Conservation (phyloP, 2,329 filamentous ascomycete species). For the Penicillium sp. region DNA sequence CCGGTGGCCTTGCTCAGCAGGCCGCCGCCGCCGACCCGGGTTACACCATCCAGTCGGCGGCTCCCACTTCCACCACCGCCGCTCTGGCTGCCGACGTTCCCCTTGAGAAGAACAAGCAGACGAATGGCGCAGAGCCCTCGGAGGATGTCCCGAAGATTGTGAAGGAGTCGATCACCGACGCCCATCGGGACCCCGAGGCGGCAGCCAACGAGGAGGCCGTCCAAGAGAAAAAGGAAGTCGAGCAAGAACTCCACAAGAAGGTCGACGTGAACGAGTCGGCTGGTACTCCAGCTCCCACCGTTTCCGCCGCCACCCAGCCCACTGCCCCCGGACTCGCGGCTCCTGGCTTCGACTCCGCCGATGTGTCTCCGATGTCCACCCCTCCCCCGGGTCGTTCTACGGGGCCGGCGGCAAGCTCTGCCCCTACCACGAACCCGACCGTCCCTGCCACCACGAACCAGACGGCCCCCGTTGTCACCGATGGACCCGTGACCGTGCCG, state of each 20-base stretch:
- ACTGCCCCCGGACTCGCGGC: constrained; percentile 34
- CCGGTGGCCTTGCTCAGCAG: constrained; percentile 22
- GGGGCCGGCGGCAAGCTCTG: constrained; percentile 10
- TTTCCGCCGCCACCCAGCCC: constrained; percentile 38
- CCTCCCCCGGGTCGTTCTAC: constrained; percentile 21
- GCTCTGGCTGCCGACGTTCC: constrained; percentile 46
- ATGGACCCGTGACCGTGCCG: constrained; percentile 14
- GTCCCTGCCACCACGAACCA: constrained; percentile 7
- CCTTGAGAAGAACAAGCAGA: constrained; percentile 36
- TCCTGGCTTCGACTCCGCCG: constrained; percentile 20
- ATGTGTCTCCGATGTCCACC: constrained; percentile 29
- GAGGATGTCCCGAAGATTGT: constrained; percentile 45
- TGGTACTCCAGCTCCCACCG: constrained; percentile 43
- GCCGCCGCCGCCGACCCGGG: constrained; percentile 49
- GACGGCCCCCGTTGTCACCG: constrained; percentile 17
- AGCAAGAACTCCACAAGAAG: constrained; percentile 67
- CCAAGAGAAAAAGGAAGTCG: constrained; percentile 70
- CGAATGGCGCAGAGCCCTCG: constrained; percentile 20
- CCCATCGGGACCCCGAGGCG: constrained; percentile 67
- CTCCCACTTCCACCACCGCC: constrained; percentile 48
- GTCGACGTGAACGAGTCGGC: constrained; percentile 35
- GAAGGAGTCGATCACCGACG: constrained; percentile 46
- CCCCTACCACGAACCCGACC: constrained; percentile 2
- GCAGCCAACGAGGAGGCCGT: constrained; percentile 67
- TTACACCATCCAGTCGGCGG: constrained; percentile 52